phyloP scores from a whole-genome alignment of 208 protist genomes.

The Acanthamoeba quina region DNA sequence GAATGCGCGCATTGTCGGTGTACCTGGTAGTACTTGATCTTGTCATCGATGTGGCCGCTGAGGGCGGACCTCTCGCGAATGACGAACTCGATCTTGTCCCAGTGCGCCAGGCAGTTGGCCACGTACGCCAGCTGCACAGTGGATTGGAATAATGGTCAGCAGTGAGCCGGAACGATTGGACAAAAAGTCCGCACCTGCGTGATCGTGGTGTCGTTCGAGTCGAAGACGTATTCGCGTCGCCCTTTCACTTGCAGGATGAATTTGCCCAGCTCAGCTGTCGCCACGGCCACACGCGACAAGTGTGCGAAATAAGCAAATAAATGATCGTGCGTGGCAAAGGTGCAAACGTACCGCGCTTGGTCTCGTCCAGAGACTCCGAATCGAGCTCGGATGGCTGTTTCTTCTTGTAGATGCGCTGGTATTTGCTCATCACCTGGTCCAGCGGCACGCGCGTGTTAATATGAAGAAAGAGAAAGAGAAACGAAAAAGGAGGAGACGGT shows the following conservation, averaged over 20 bases:
- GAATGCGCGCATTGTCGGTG: not conserved
- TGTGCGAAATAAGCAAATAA: too few relatives aligned
- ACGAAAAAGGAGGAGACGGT: too few relatives aligned
- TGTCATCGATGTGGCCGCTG: not conserved
- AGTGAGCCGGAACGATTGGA: too few relatives aligned
- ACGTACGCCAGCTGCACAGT: not conserved
- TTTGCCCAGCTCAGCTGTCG: not conserved
- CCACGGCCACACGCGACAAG: not conserved
- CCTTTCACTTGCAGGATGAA: not conserved
- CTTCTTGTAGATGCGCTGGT: constrained; percentile 34
- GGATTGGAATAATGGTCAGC: not conserved
- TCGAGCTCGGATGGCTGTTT: not conserved
- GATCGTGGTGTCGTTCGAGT: not conserved
- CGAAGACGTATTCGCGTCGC: constrained; percentile 11
- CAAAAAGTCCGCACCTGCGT: not conserved
- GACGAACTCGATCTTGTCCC: constrained; percentile 45
- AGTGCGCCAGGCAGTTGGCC: not conserved
- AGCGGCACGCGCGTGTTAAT: too few relatives aligned
- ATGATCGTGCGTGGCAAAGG: not conserved
- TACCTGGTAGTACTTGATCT: not conserved
- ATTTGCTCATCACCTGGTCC: constrained; percentile 12
- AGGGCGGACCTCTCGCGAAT: not conserved
- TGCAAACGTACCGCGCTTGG: not conserved
- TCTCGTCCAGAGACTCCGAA: not conserved
- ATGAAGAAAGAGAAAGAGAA: too few relatives aligned